phyloP scores from a whole-genome alignment of 176 grass and related monocot species.

The Oryza coarctata region DNA sequence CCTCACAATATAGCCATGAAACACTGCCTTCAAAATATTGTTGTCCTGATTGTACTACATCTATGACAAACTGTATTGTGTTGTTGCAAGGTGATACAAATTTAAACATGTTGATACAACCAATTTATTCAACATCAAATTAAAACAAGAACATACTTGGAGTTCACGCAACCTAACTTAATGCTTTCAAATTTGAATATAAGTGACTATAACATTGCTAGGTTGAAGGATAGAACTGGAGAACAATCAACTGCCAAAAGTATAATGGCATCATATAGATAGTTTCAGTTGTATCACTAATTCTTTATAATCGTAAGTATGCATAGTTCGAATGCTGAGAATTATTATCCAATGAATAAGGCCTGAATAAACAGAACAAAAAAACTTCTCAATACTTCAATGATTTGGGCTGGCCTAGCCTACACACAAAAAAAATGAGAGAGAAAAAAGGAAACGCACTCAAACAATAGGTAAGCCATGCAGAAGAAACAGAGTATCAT shows the following conservation, averaged over 20 bases:
- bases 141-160: slow-evolving; percentile 3
- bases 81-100: not conserved
- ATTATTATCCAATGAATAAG: slow-evolving; percentile 24
- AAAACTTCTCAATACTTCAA: not conserved
- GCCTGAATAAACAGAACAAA: not conserved
- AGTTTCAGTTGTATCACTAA: not conserved
- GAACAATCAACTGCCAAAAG: not conserved
- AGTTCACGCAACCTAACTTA: not conserved
- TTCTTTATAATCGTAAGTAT: not conserved
- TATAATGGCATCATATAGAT: not conserved
- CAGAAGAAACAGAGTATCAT: not conserved
- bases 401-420: not conserved
- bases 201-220: slow-evolving; percentile 8
- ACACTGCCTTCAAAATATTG: slow-evolving; percentile 2
- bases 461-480: not conserved
- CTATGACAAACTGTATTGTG: not conserved
- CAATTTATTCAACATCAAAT: not conserved
- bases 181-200: slow-evolving; percentile 6
- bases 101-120: not conserved
- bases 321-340: slow-evolving; percentile 22
- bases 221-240: not conserved
- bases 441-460: not conserved
- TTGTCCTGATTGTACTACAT: not conserved
- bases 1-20: slow-evolving; percentile 16
- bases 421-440: not conserved